These are phyloP conservation scores for Stellera chamaejasme DNA, from an alignment of 345 rosid species.

Conservation along the genomic window DNA sequence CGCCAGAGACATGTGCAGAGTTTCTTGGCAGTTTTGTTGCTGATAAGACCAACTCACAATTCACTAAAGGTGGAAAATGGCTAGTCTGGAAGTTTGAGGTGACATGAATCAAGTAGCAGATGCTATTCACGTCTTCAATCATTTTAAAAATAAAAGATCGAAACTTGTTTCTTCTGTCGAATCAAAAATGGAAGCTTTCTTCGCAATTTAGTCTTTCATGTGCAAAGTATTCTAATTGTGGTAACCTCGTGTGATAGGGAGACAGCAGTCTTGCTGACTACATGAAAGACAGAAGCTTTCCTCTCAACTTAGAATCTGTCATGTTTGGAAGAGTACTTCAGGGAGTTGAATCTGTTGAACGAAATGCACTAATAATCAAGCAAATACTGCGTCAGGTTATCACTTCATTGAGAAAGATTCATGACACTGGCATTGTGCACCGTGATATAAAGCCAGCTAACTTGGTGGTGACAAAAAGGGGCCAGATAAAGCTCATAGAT, in stretches of 20 bases:
- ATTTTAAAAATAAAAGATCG: no score
- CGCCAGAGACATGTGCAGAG: constrained; percentile 93
- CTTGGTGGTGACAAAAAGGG: constrained; percentile 84
- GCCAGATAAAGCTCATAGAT: constrained; percentile 90
- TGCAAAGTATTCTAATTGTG: constrained; percentile 16
- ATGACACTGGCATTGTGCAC: constrained; percentile 88
- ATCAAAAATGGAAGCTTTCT: no score
- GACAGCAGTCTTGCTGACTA: constrained; percentile 78
- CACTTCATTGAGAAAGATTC: constrained; percentile 80
- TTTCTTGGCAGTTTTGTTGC: constrained; percentile 89
- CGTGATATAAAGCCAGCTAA: constrained; percentile 91
- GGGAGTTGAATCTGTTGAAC: constrained; percentile 66
- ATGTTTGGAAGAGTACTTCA: constrained; percentile 81
- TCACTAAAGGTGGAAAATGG: constrained; percentile 83
- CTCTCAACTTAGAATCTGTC: constrained; percentile 68
- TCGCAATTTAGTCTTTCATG: no score
- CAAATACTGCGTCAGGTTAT: constrained; percentile 91
- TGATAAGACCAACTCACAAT: constrained; percentile 55
- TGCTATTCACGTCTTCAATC: no score
- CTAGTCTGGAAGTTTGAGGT: constrained; percentile 99
- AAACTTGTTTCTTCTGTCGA: no score
- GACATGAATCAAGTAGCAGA: neutral
- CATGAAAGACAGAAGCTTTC: constrained; percentile 83
- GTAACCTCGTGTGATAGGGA: constrained; percentile 52
- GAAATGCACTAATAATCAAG: constrained; percentile 78